Percentiles rank a stretch among this genome's conserved stretches.
Evolutionary conservation across 2,329 filamentous ascomycete species (phyloP).

Genomic region (Geoglossum cookeanum): DNA sequence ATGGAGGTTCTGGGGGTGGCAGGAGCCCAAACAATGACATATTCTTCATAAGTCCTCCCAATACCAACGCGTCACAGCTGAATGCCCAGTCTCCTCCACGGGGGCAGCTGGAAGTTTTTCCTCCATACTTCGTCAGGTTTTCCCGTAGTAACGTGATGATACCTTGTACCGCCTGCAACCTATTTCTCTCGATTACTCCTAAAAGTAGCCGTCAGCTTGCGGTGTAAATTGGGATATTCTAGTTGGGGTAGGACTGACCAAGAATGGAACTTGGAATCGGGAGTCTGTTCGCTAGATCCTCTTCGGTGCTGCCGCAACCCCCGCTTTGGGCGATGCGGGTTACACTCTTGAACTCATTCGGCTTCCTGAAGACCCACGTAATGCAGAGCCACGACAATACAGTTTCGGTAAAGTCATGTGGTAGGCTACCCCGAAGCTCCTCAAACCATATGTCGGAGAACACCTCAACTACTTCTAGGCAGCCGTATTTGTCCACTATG

Average conservation of each 20-base stretch:
- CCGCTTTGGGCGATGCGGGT: neutral
- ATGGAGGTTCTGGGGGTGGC: too few relatives aligned
- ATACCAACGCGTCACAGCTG: neutral
- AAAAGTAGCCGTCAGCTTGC: neutral
- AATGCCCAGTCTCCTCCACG: neutral
- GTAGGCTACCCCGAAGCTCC: constrained; percentile 5
- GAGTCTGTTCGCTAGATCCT: neutral
- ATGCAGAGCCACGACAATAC: neutral
- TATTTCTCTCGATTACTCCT: neutral
- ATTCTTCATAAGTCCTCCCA: too few relatives aligned
- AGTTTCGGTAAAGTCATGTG: neutral
- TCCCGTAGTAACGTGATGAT: neutral
- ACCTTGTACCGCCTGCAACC: neutral
- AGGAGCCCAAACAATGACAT: too few relatives aligned
- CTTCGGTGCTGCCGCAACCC: neutral
- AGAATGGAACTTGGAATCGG: neutral
- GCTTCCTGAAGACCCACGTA: neutral
- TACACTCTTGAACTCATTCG: neutral
- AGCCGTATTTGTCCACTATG: constrained; percentile 25
- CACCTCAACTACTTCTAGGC: constrained; percentile 24
- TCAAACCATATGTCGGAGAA: constrained; percentile 25
- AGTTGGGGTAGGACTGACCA: neutral
- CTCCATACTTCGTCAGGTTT: neutral
- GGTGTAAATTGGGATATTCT: too few relatives aligned
- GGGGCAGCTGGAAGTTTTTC: neutral